Evolutionary conservation across 257 asterid species (phyloP).

Genomic region (Nicotiana noctiflora): DNA sequence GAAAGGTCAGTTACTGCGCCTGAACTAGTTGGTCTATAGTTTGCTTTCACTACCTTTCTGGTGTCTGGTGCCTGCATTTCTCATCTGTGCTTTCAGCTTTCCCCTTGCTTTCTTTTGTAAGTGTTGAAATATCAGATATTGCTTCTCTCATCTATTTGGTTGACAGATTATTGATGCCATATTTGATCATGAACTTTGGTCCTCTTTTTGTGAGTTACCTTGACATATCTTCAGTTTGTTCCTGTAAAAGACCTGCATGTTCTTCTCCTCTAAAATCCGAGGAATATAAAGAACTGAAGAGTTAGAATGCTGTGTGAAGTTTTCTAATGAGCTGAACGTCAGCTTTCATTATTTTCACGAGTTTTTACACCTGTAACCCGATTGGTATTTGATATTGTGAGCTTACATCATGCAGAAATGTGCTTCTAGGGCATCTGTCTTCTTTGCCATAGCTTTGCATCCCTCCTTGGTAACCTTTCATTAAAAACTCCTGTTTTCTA

Average conservation of each 20-base stretch:
- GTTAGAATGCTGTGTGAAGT: background rate
- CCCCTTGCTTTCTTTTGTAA: background rate
- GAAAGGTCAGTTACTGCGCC: constrained; percentile 2
- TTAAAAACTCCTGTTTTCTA: background rate
- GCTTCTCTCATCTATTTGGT: background rate
- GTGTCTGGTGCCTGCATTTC: constrained; percentile 1
- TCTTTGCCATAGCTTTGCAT: background rate
- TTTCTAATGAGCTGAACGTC: background rate
- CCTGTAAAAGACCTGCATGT: background rate
- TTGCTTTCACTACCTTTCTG: background rate
- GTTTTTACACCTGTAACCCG: background rate
- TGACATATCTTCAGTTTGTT: background rate
- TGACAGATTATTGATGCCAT: background rate
- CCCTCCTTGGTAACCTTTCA: background rate
- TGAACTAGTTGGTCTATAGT: background rate
- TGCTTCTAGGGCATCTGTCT: background rate
- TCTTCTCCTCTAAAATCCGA: background rate
- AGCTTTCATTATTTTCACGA: background rate
- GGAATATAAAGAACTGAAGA: background rate
- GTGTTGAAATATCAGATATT: constrained; percentile 4
- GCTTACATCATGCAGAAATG: background rate
- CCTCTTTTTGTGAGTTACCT: background rate
- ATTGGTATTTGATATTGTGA: background rate
- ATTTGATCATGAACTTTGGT: background rate
- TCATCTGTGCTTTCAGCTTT: background rate